A percentile compares a stretch with the other conserved stretches of the same genome.
Conservation (phyloP, 2,329 filamentous ascomycete species). For the Trichoderma semiorbis region DNA sequence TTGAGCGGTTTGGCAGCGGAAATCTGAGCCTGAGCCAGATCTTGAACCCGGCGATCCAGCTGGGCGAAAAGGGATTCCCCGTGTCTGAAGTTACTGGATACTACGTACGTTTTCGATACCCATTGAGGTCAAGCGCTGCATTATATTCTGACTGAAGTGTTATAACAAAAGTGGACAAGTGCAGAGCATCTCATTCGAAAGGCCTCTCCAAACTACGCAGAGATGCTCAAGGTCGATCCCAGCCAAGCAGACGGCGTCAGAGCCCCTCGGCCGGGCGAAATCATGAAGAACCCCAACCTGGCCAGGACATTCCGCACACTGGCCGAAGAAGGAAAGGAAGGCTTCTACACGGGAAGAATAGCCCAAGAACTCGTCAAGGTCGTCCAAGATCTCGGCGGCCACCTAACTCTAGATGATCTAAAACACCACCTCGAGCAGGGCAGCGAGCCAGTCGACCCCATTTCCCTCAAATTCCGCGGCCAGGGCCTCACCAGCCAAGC, state of each 20-base stretch:
- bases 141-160: background rate
- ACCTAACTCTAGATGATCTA: constrained; percentile 75
- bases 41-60: constrained; percentile 74
- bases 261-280: constrained; percentile 74
- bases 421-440: constrained; percentile 65
- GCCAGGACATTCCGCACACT: constrained; percentile 78
- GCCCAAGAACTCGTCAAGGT: constrained; percentile 79
- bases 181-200: constrained; percentile 61
- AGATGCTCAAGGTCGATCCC: constrained; percentile 81
- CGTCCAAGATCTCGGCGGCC: constrained; percentile 70
- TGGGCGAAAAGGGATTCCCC: constrained; percentile 86
- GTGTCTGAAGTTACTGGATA: constrained; percentile 74
- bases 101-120: constrained; percentile 51
- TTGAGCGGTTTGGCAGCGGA: constrained; percentile 86
- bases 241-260: constrained; percentile 65
- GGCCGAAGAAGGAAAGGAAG: constrained; percentile 76
- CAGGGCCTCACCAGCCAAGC: constrained; percentile 44
- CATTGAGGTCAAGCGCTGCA: accelerated
- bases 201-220: constrained; percentile 80
- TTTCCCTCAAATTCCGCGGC: constrained; percentile 74
- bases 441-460: constrained; percentile 78
- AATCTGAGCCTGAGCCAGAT: constrained; percentile 75
- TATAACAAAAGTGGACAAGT: constrained; percentile 61
- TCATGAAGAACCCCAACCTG: constrained; percentile 81
- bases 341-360: constrained; percentile 84